These are phyloP conservation scores for Linaria vulgaris DNA, from an alignment of 257 asterid species.

Conservation along the genomic window DNA sequence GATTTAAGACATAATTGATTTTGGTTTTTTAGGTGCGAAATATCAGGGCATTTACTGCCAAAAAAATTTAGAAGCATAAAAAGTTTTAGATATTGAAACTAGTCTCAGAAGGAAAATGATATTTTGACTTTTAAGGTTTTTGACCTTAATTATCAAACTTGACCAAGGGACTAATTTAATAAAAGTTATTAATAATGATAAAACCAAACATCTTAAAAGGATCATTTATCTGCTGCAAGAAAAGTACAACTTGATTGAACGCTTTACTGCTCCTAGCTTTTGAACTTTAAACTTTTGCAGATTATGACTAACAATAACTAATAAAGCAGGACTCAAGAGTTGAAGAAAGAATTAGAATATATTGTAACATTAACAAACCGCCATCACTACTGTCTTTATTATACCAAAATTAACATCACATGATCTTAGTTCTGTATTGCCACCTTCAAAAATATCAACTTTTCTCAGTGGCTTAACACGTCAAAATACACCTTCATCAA, in stretches of 20 bases:
- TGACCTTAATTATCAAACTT: too few species aligned
- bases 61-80: too few species aligned
- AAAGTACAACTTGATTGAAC: conserved; percentile 7
- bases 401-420: conserved; percentile 22
- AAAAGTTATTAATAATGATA: too few species aligned
- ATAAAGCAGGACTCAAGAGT: neutral
- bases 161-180: too few species aligned
- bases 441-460: conserved; percentile 29
- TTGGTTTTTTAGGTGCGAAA: too few species aligned
- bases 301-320: neutral
- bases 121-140: too few species aligned
- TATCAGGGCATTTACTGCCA: too few species aligned
- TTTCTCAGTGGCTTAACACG: conserved; percentile 37
- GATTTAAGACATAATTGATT: too few species aligned
- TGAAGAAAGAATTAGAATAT: neutral
- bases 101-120: too few species aligned
- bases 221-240: too few species aligned
- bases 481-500: conserved; percentile 32
- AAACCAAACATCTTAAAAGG: too few species aligned
- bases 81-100: too few species aligned
- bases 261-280: neutral
- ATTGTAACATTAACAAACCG: neutral
- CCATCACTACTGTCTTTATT: conserved; percentile 3
- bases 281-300: neutral
- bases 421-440: conserved; percentile 24